Conservation (phyloP, 1,284 basidiomycete species). For the Microbotryum saponariae region DNA sequence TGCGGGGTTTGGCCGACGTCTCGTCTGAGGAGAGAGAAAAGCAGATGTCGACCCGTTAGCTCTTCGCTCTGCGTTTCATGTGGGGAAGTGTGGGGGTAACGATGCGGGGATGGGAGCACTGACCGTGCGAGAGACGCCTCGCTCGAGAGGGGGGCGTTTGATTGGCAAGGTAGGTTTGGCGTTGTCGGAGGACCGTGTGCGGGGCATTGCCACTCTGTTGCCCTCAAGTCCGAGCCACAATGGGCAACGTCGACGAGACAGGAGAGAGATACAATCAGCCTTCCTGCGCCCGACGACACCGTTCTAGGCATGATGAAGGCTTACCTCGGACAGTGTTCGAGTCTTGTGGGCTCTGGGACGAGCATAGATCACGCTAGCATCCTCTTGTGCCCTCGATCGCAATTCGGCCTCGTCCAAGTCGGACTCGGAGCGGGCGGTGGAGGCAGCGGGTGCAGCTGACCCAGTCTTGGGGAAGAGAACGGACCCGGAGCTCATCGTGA, state of each 20-base stretch:
- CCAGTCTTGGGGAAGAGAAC: too few relatives aligned
- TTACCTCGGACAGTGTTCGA: constrained; percentile 24
- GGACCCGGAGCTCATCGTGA: too few relatives aligned
- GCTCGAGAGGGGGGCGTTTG: constrained; percentile 1
- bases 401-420: constrained; percentile 11
- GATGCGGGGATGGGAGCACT: background rate
- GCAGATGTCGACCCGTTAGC: background rate
- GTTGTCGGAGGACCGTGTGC: constrained; percentile 19
- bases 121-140: constrained; percentile 31
- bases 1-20: constrained; percentile 49
- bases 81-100: background rate
- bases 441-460: constrained; percentile 2
- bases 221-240: background rate
- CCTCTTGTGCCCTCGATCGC: constrained; percentile 18
- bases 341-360: constrained; percentile 26
- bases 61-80: background rate
- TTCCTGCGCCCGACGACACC: background rate
- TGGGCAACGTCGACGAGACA: background rate
- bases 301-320: background rate
- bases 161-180: constrained; percentile 18
- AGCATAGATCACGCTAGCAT: constrained; percentile 28
- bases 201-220: background rate
- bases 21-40: constrained; percentile 40
- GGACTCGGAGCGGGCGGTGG: constrained; percentile 17
- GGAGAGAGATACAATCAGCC: background rate